phyloP scores from a whole-genome alignment of 176 grass and related monocot species.

The Oryza officinalis region DNA sequence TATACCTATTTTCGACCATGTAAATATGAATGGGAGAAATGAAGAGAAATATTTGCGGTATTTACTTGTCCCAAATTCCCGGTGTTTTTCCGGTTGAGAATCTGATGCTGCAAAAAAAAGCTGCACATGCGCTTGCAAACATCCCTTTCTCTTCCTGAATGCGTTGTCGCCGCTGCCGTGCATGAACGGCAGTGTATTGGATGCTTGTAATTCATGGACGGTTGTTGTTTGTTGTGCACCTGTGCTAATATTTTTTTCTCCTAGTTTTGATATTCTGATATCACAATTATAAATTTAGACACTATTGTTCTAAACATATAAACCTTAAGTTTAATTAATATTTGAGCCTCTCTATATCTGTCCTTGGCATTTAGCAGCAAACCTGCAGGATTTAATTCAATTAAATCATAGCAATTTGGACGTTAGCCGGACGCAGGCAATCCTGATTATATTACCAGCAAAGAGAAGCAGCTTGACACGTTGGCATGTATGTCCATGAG shows the following conservation, averaged over 20 bases:
- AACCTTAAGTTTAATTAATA: not conserved
- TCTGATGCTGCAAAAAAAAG: not conserved
- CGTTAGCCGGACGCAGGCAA: too few species aligned
- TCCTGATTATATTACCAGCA: too few species aligned
- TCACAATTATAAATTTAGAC: not conserved
- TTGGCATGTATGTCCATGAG: not conserved
- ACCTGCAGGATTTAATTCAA: not conserved
- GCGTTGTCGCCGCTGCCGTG: not conserved
- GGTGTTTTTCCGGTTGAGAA: not conserved
- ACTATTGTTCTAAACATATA: not conserved
- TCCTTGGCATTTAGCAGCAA: not conserved
- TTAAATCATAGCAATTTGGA: not conserved
- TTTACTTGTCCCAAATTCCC: not conserved
- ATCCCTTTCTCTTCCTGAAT: not conserved
- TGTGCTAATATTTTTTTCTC: not conserved
- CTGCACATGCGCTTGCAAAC: not conserved
- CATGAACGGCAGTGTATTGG: not conserved
- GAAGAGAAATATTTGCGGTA: not conserved
- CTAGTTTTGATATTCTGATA: not conserved
- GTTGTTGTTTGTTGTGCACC: not conserved
- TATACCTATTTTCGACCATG: slow-evolving; percentile 33
- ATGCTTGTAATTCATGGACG: not conserved
- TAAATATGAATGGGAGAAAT: slow-evolving; percentile 39
- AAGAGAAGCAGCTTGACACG: not conserved
- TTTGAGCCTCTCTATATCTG: not conserved